Evolutionary conservation across 1,284 basidiomycete genomes (phyloP).

Genomic region (Anthracocystis panici-leucophaei): DNA sequence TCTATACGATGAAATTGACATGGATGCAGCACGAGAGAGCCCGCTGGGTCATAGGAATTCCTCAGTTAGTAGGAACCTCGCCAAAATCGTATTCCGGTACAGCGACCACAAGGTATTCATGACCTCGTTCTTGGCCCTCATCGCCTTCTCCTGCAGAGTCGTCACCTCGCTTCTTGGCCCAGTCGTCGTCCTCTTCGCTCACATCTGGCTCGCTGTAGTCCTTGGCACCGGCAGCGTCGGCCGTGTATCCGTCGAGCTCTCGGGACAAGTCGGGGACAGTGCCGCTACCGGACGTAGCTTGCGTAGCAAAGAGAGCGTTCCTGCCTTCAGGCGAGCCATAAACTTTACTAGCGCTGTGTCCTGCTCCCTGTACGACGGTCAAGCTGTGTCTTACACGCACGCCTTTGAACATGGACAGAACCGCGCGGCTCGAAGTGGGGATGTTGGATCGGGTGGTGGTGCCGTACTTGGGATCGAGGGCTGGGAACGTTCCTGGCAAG

Average conservation of each 20-base stretch:
- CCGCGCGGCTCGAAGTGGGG: constrained; percentile 25
- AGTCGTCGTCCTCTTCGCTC: too few species aligned
- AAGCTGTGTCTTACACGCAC: constrained; percentile 50
- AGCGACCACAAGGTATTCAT: too few species aligned
- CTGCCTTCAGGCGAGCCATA: constrained; percentile 55
- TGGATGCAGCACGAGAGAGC: too few species aligned
- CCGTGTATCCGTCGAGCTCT: constrained; percentile 34
- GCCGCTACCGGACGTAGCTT: constrained; percentile 17
- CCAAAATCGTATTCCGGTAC: too few species aligned
- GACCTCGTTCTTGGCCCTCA: too few species aligned
- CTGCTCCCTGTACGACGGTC: constrained; percentile 53
- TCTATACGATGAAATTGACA: too few species aligned
- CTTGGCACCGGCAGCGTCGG: constrained; percentile 20
- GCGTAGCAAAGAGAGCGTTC: constrained; percentile 58
- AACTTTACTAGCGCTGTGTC: constrained; percentile 59
- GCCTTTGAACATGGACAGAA: constrained; percentile 15
- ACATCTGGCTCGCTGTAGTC: constrained; percentile 3
- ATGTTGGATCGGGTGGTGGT: constrained; percentile 22
- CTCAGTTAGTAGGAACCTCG: too few species aligned
- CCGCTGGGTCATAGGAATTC: too few species aligned
- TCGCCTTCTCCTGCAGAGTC: neutral
- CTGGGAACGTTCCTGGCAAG: constrained; percentile 55
- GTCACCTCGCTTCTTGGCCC: neutral
- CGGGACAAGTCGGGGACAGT: constrained; percentile 11
- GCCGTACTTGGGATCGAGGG: constrained; percentile 26